Evolutionary conservation across 768 basidiomycete species (phyloP).

Genomic region (Tylopilus subfusipes): DNA sequence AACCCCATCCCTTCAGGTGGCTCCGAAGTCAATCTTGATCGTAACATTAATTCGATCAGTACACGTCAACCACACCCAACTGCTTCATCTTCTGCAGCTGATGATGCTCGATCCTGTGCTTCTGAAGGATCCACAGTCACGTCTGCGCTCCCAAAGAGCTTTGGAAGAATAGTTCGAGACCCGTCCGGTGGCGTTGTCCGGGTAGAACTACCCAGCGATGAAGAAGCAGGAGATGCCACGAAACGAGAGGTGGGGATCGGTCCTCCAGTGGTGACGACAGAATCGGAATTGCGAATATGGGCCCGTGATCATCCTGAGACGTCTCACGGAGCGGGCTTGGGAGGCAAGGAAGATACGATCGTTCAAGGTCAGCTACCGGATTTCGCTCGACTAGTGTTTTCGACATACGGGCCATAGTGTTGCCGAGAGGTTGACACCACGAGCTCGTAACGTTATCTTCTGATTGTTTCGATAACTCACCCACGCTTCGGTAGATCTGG

Average conservation of each 20-base stretch:
- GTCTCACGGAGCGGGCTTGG: neutral
- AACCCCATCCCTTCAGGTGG: constrained; percentile 71
- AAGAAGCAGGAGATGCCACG: constrained; percentile 30
- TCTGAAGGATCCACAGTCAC: constrained; percentile 19
- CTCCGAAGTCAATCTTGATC: constrained; percentile 41
- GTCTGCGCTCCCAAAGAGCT: constrained; percentile 51
- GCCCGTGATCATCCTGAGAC: constrained; percentile 2
- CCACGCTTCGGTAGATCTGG: constrained; percentile 49
- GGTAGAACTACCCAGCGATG: constrained; percentile 59
- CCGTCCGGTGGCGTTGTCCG: constrained; percentile 69
- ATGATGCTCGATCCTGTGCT: neutral
- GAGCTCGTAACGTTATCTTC: constrained; percentile 2
- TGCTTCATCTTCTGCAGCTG: neutral
- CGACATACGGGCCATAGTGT: neutral
- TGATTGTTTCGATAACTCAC: constrained; percentile 11
- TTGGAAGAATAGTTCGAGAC: constrained; percentile 81
- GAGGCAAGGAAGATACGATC: neutral
- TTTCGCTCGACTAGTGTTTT: neutral
- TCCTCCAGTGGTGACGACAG: constrained; percentile 20
- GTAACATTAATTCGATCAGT: neutral
- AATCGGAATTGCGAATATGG: constrained; percentile 22
- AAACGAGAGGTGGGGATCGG: constrained; percentile 40
- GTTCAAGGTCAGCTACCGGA: constrained; percentile 35
- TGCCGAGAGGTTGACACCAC: neutral
- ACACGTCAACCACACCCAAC: neutral